Evolutionary conservation across 140 eudicot species (phyloP), one percentile per base, ranked within the genome.

Genomic region (Anethum foeniculum): DNA sequence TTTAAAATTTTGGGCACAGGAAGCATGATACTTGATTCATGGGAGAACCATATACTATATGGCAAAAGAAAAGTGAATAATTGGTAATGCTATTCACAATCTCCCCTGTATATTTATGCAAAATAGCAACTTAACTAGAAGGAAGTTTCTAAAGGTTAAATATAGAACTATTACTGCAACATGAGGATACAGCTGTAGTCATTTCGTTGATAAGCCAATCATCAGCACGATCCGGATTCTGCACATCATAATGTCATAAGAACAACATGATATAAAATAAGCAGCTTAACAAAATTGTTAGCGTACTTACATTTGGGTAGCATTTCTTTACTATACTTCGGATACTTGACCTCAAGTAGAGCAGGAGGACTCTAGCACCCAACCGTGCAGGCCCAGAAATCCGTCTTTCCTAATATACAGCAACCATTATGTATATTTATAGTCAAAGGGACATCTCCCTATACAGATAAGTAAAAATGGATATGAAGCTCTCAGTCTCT

Each of bases 121-220:
- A 62, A 62, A 25, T 62, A 62, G 69, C 34, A 62, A 62, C 69
- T 62, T 16, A 62, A 62, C 69, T 4, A 11, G 69, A 25, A 62
- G 34, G 69, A 62, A 23, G 75, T 30, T 69, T 34, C n/a, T 16
- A 68, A 32, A 69, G 44, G 2, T 69, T 14, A 5, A 5, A 32
- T 21, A 69, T 19, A 18, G 44, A 69, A 69, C 43, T 41, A 10
- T n/a, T 74, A 58, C 21, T 54, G 44, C 36, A 71, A 74, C 74
- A 74, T 47, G 76, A 94, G 97, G 98, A 94, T 94, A 94, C 98
- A 36, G 98, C 96, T 82, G 94, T 84, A 16, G 88, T 83, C 98
- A 94, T 94, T 86, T 92, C 93, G 80, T 81, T 85, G 12, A 90
- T 85, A 76, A 94, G 93, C 90, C 88, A 88, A 86, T 90, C 95